A percentile compares a stretch with the other conserved stretches of the same genome.
These are phyloP conservation scores for Saccharum officinarum DNA, from an alignment of 176 grass and related monocot species.

Conservation along the genomic window DNA sequence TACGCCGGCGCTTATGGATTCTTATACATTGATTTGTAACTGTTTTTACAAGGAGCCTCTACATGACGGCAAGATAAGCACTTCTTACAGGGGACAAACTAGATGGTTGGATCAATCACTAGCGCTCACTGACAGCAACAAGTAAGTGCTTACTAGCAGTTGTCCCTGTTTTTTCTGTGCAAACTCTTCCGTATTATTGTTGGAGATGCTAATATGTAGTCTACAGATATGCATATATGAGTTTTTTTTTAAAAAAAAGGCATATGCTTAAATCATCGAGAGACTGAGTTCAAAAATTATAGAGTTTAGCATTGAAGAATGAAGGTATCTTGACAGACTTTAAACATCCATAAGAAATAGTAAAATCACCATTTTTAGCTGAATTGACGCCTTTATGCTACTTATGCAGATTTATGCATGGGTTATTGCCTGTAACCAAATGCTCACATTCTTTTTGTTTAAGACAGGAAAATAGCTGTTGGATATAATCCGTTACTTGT, in stretches of 20 bases:
- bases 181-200: neutral
- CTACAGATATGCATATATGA: neutral
- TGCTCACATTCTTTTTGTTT: slow-evolving; percentile 16
- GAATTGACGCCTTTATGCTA: neutral
- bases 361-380: neutral
- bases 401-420: neutral
- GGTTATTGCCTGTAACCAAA: neutral
- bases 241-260: neutral
- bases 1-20: neutral
- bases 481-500: slow-evolving; percentile 41
- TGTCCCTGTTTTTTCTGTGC: neutral
- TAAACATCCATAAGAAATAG: neutral
- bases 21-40: neutral
- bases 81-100: slow-evolving; percentile 36
- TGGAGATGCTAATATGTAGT: neutral
- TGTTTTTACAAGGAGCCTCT: slow-evolving; percentile 42
- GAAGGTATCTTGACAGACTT: neutral
- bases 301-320: neutral
- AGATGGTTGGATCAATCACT: slow-evolving; percentile 47
- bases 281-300: neutral
- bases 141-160: slow-evolving; percentile 35
- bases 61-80: slow-evolving; percentile 35
- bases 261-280: neutral
- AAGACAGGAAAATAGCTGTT: slow-evolving; percentile 58
- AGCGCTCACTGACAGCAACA: slow-evolving; percentile 19